Evolutionary conservation across 257 asterid species (phyloP), one percentile per base, ranked within the genome.

Genomic region (Solanum rostratum): DNA sequence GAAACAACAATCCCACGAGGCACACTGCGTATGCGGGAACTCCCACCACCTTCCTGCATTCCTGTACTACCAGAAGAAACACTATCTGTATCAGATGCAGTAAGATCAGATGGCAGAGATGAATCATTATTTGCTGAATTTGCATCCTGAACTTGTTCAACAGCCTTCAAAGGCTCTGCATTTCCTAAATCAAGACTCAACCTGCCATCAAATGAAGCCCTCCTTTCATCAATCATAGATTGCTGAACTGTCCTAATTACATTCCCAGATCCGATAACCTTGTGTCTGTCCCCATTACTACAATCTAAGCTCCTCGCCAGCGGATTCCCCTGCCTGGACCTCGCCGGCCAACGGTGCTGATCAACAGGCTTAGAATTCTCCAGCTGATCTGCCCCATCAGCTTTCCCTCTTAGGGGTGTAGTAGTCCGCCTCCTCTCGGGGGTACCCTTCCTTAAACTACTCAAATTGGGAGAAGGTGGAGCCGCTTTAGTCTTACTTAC

Each of bases 41-140:
- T 76, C 81, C 89, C 92, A 29, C 86, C 79, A 81, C 87, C 85
- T 63, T 94, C 98, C 84, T 91, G 98, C 79, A 93, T 88, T 59
- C 92, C 99, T 10, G 96, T 95, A 86, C 99, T 96, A 78, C 97
- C 98, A 29, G 99, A 96, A 45, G 98, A 96, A 79, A 93, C 97
- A 74, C 99, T 96, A 84, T 96, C 99, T 2, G 98, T 91, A 88
- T 96, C 99, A 33, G 98, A 95, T 6, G 93, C 92, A 53, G 94
- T 90, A 80, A 90, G 91, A 86, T 94, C 97, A 88, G 92, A 90
- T 1, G 91, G 93, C 83, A 85, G 81, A 15, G 87, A 85, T 10
- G 88, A 87, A 87, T 92, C 95, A 78, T 86, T 87, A 82, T 81
- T 89, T 24, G 84, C 92, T 14, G 91, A 89, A 89, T 89, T 89